These are phyloP conservation scores for Logfia minima DNA, from an alignment of 129 eudicot species.

Conservation along the genomic window DNA sequence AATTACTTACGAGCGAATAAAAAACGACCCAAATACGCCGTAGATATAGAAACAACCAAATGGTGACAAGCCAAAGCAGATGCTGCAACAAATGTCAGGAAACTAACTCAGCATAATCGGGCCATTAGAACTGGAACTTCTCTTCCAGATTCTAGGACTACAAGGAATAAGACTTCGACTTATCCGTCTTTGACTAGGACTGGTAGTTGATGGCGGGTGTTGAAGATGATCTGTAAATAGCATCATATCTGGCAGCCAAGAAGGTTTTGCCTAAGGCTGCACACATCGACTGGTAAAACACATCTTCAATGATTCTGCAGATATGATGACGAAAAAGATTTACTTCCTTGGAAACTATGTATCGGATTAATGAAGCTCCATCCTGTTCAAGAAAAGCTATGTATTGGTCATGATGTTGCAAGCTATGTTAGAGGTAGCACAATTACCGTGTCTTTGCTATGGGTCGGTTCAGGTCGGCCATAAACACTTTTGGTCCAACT, in stretches of 20 bases:
- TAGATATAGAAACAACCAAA: slow-evolving; percentile 47
- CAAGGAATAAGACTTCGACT: slow-evolving; percentile 55
- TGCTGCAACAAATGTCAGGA: slow-evolving; percentile 48
- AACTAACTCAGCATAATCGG: slow-evolving; percentile 59
- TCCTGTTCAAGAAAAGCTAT: slow-evolving; percentile 50
- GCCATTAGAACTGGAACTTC: slow-evolving; percentile 53
- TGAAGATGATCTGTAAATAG: slow-evolving; percentile 26
- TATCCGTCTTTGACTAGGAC: slow-evolving; percentile 58
- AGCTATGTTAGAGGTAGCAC: neutral
- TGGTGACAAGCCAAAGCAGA: slow-evolving; percentile 70
- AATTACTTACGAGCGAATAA: slow-evolving; percentile 42
- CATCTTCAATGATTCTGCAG: slow-evolving; percentile 59
- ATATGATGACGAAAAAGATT: slow-evolving; percentile 62
- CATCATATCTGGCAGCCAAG: slow-evolving; percentile 19
- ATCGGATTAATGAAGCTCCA: slow-evolving; percentile 69
- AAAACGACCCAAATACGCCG: slow-evolving; percentile 45
- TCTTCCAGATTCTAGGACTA: slow-evolving; percentile 61
- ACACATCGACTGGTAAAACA: slow-evolving; percentile 51
- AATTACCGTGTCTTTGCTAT: too few relatives aligned
- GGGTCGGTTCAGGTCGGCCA: too few relatives aligned
- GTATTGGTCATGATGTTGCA: neutral
- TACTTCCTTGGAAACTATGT: slow-evolving; percentile 70
- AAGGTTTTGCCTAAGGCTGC: slow-evolving; percentile 34
- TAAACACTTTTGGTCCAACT: too few relatives aligned
- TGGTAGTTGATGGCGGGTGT: slow-evolving; percentile 36